Percentiles rank a stretch among this genome's conserved stretches.
Evolutionary conservation across 768 basidiomycete genomes (phyloP).

Genomic region (Auriculariales sp.): DNA sequence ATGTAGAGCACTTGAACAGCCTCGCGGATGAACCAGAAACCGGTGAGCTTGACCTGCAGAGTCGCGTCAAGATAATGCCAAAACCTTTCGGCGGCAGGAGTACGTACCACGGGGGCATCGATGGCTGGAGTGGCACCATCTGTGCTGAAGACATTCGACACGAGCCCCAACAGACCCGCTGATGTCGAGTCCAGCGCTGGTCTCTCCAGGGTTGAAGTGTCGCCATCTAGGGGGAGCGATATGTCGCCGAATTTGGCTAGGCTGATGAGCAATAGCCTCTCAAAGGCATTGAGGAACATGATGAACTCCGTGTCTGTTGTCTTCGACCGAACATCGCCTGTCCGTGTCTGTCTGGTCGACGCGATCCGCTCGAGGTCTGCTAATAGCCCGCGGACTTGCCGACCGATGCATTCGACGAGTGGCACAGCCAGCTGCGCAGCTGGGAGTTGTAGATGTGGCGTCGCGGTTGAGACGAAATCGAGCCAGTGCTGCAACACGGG

Average conservation of each 20-base stretch:
- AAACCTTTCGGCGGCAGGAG: too few relatives aligned
- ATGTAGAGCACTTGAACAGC: conserved; percentile 64
- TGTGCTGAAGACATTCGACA: conserved; percentile 80
- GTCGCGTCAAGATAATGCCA: not conserved
- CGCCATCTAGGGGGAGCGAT: conserved; percentile 40
- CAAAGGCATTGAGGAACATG: conserved; percentile 72
- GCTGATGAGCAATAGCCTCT: conserved; percentile 65
- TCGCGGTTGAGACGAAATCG: conserved; percentile 85
- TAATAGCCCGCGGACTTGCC: conserved; percentile 45
- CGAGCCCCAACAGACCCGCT: conserved; percentile 70
- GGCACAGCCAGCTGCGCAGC: conserved; percentile 48
- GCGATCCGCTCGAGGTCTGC: conserved; percentile 34
- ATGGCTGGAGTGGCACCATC: conserved; percentile 24
- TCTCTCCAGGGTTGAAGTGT: conserved; percentile 38
- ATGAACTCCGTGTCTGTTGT: conserved; percentile 71
- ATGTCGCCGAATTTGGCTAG: conserved; percentile 38
- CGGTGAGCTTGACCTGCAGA: not conserved
- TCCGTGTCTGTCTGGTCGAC: conserved; percentile 13
- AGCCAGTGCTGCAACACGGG: conserved; percentile 89
- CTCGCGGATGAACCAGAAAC: conserved; percentile 41
- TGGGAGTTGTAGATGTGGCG: conserved; percentile 25
- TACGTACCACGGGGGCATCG: too few relatives aligned
- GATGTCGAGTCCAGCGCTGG: conserved; percentile 28
- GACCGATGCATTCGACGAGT: conserved; percentile 65
- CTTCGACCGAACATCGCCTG: conserved; percentile 28